These are phyloP conservation scores for Chlorophyllum brunneum DNA, from an alignment of 768 basidiomycete genomes.

Conservation along the genomic window DNA sequence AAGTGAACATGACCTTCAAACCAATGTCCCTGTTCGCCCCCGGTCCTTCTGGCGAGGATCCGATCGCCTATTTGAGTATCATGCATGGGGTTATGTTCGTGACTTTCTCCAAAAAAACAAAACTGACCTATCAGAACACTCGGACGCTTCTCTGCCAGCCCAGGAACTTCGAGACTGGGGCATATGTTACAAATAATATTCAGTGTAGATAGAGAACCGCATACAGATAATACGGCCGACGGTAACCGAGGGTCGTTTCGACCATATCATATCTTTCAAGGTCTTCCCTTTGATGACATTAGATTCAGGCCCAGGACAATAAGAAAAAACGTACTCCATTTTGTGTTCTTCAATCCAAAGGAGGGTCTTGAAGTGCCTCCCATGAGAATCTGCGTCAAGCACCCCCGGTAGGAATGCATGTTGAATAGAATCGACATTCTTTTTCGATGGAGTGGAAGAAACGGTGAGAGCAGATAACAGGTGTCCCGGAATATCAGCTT, in stretches of 20 bases:
- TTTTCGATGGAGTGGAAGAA: conserved; percentile 21
- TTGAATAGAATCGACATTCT: conserved; percentile 28
- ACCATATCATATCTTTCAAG: conserved; percentile 33
- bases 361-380: conserved; percentile 44
- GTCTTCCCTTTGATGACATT: conserved; percentile 31
- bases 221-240: conserved; percentile 36
- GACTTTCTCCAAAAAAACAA: not conserved
- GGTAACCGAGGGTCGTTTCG: conserved; percentile 25
- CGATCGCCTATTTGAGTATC: conserved; percentile 40
- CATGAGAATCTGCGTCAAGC: conserved; percentile 37
- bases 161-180: conserved; percentile 29
- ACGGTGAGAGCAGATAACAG: conserved; percentile 27
- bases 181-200: not conserved
- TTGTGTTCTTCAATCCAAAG: conserved; percentile 53
- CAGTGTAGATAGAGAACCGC: conserved; percentile 10
- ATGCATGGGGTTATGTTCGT: not conserved
- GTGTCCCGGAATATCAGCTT: conserved; percentile 32
- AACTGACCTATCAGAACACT: conserved; percentile 49
- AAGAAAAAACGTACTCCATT: conserved; percentile 30
- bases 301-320: not conserved
- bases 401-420: conserved; percentile 34
- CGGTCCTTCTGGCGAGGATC: conserved; percentile 46
- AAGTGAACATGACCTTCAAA: conserved; percentile 56
- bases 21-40: conserved; percentile 42
- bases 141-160: conserved; percentile 55